phyloP scores from a whole-genome alignment of 163 green algal genomes.

The Scenedesmus sp. region DNA sequence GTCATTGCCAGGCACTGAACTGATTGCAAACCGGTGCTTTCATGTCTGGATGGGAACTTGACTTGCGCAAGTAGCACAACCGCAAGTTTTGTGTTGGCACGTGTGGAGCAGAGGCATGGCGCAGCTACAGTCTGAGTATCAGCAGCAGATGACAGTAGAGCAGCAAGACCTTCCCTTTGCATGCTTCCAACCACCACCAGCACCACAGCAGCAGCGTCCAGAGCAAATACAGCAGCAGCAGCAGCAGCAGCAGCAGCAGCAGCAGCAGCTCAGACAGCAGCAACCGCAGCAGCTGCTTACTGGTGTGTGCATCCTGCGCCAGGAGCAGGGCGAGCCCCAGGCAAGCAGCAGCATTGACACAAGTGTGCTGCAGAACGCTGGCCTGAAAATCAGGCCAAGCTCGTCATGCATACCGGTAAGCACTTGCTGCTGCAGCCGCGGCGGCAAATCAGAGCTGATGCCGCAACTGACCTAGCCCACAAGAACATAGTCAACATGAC shows the following conservation, averaged over 20 bases:
- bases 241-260: neutral
- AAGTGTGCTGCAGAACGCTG: neutral
- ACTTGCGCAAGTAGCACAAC: no score
- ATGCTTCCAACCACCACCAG: neutral
- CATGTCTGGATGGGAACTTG: no score
- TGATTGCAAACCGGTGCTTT: no score
- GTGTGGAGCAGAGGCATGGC: neutral
- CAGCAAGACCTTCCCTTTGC: conserved; percentile 6
- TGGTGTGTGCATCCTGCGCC: conserved; percentile 17
- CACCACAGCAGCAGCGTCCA: neutral
- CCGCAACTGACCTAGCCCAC: no score
- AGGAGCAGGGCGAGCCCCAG: neutral
- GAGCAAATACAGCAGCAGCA: neutral
- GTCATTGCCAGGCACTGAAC: no score
- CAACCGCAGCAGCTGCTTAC: neutral
- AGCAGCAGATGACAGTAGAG: neutral
- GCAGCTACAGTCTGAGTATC: neutral
- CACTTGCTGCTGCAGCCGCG: no score
- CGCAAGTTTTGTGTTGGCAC: no score
- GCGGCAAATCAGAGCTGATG: no score
- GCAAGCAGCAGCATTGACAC: neutral
- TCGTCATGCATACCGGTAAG: neutral
- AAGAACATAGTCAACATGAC: no score
- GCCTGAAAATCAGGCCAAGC: neutral
- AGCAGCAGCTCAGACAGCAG: neutral